Evolutionary conservation across 106 monocot species (phyloP), one percentile per base, ranked within the genome.

Genomic region (Triglochin maritima): DNA sequence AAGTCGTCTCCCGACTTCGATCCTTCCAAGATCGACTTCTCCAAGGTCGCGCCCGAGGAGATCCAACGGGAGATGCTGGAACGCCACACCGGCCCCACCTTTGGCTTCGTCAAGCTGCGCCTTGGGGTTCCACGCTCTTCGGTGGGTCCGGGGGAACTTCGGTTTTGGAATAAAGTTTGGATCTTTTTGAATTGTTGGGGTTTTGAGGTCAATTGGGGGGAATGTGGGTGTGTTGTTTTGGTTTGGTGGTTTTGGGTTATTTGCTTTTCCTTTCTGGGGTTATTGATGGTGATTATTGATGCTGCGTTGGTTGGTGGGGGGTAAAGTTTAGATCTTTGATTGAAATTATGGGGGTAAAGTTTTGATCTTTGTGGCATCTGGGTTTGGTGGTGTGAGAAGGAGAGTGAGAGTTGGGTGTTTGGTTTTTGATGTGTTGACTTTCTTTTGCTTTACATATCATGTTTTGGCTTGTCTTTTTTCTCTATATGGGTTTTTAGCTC

Each of bases 21-120:
- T 6, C 80, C 77, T 7, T 83, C 84, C 6, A 65, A 81, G 13
- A 62, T 50, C 3, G 86, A 92, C 52, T 69, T 88, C 44, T 69
- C 81, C n/a, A 72, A 79, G 54, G 79, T 92, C 91, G 69, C 63
- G 50, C 71, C 74, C 14, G 51, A 51, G 11, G 80, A 84, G 78
- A 77, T 98, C 46, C 91, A 91, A 76, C 78, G 67, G 43, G 95
- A 91, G 84, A 78, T 98, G 76, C 72, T 84, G 80, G 79, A 68
- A 72, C 70, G 67, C 47, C 96, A 86, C 51, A 50, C 75, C n/a
- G 96, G 91, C 5, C 91, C 91, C 9, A 69, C 88, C 41, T 75
- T 63, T 50, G 96, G 96, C 3, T 98, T 98, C 79, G 88, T 98
- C 74, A 98, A 98, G 75, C 91, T 98, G 62, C 80, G 77, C 10